Base-by-base conservation (phyloP, 108 stramenopile genomes). In the Pseudonitzschia multiseries region DNA sequence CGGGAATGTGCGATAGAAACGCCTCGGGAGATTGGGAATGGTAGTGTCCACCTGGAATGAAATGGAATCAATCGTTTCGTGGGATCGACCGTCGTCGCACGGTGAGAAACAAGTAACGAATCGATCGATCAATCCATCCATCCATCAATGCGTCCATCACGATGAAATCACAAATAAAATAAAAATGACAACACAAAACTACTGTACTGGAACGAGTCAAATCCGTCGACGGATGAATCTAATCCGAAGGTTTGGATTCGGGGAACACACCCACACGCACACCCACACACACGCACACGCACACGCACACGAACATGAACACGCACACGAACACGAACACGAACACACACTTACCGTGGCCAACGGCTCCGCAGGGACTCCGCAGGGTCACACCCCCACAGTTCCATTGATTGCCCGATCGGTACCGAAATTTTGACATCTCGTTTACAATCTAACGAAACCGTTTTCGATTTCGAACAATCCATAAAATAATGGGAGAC, bases 11-110 rank as follows among this genome's bases (percentile, higher is more conserved):
- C 1, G 96, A 81, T 27, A 98, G 83, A 71, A 97, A 97, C 6
- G 96, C 93, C 81, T 98, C 98, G 5, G 98, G 98, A 50, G 83
- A 84, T 83, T 99, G 98, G n/a, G 86, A 88, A 78, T 99, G 98
- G 75, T 99, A 98, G 41, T 96, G 96, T 40, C 94, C 97, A 20
- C 95, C 91, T 27, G 40, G 24, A 27, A 28, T 31, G 29, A 57
- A n/a, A n/a, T n/a, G n/a, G n/a, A n/a, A n/a, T n/a, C n/a, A 22
- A 57, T 22, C 56, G 46, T 48, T 48, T 48, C 18, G 18, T 48
- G 2, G 46, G 12, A 48, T 48, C 46, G 36, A 36, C 36, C 6
- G 8, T 54, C 8, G 53, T 54, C n/a, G n/a, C n/a, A 26, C 20
- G 10, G 21, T 57, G 56, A 57, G 56, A 57, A 57, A 56, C 0